phyloP scores from a whole-genome alignment of 345 rosid genomes.

The Alliaria petiolata region DNA sequence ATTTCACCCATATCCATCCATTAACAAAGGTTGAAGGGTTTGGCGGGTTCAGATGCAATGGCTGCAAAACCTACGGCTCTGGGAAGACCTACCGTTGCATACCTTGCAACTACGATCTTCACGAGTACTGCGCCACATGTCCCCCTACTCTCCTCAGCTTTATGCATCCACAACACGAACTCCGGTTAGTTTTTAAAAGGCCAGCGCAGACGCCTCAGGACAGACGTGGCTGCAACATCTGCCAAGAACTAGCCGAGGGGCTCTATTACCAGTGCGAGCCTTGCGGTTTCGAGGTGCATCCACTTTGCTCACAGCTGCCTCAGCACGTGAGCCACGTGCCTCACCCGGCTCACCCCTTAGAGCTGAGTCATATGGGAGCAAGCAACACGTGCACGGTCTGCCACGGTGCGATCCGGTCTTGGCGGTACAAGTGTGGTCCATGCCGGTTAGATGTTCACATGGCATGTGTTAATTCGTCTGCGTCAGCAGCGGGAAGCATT shows the following conservation, averaged over 20 bases:
- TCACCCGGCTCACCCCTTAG: slow-evolving; percentile 27
- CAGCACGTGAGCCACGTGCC: slow-evolving; percentile 13
- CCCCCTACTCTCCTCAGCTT: slow-evolving; percentile 13
- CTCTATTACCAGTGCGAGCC: slow-evolving; percentile 31
- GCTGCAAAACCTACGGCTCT: slow-evolving; percentile 34
- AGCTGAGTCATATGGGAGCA: slow-evolving; percentile 20
- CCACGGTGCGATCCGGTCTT: slow-evolving; percentile 7
- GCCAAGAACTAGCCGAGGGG: slow-evolving; percentile 24
- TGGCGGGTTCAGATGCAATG: slow-evolving; percentile 34
- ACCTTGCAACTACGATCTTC: slow-evolving; percentile 34
- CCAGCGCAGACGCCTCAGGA: neutral
- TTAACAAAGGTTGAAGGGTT: slow-evolving; percentile 2
- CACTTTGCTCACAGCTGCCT: slow-evolving; percentile 35
- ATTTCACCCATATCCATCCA: slow-evolving; percentile 34
- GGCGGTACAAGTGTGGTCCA: slow-evolving; percentile 37
- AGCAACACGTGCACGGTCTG: slow-evolving; percentile 31
- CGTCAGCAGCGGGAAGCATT: too few relatives aligned
- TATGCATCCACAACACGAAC: slow-evolving; percentile 34
- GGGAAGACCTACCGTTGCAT: slow-evolving; percentile 28
- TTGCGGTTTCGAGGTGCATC: slow-evolving; percentile 40
- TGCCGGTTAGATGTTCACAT: slow-evolving; percentile 34
- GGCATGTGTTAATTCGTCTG: too few relatives aligned
- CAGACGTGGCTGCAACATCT: slow-evolving; percentile 26
- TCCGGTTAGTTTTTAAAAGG: slow-evolving; percentile 3
- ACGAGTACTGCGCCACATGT: slow-evolving; percentile 36